Percentiles rank a stretch among this genome's conserved stretches.
phyloP scores from a whole-genome alignment of 306 rosid genomes.

The Citrullus colocynthis region DNA sequence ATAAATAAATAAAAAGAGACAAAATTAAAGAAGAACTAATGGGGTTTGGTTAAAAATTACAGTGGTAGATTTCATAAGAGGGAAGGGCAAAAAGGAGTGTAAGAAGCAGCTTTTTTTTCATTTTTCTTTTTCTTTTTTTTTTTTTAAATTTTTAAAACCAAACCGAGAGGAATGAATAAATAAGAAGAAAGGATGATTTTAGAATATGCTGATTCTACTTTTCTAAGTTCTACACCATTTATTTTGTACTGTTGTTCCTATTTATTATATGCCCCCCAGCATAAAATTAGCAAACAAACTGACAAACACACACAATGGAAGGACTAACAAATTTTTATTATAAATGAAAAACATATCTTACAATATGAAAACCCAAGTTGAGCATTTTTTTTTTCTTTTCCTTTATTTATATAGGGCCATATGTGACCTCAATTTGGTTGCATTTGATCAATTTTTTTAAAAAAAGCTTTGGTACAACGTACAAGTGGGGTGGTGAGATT shows the following conservation, averaged over 20 bases:
- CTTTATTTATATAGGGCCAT: no score
- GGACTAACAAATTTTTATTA: background rate
- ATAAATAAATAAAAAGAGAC: background rate
- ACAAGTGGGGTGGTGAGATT: no score
- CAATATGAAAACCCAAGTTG: background rate
- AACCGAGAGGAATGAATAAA: background rate
- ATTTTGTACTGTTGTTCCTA: background rate
- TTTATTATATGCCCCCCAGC: background rate
- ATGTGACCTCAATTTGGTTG: background rate
- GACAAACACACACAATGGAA: background rate
- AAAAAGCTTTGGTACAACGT: no score
- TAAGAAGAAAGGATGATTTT: background rate
- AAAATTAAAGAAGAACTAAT: background rate
- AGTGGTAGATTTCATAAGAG: background rate
- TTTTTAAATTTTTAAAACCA: background rate
- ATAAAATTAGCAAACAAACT: background rate
- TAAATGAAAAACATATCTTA: background rate
- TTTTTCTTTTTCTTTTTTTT: background rate
- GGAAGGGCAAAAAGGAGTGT: background rate
- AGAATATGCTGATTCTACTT: background rate
- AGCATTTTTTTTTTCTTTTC: background rate
- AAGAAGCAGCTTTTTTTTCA: background rate
- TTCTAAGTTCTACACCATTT: background rate
- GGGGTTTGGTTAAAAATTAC: background rate
- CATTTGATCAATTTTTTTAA: background rate